Base-by-base conservation (phyloP, 768 basidiomycete genomes). In the Pleurotus tuber-regium region DNA sequence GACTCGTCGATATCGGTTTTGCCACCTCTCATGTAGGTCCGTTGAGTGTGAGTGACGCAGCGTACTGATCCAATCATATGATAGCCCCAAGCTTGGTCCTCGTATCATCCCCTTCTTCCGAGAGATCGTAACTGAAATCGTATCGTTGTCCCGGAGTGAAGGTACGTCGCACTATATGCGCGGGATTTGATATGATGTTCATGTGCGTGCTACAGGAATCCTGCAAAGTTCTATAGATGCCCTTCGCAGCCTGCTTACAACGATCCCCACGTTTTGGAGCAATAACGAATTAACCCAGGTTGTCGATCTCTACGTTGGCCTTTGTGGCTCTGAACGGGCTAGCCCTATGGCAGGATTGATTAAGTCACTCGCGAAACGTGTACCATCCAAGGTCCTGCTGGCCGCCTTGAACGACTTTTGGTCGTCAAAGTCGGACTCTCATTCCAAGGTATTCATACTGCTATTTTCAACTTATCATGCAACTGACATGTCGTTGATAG, bases 61-160 rank as follows among this genome's bases (percentile, higher is more conserved):
- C 23, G 21, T 41, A 28, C 19, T n/a, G n/a, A n/a, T n/a, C 28
- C 38, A 11, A 19, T n/a, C 14, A 4, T 43, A 33, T 23, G 39
- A 12, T 59, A 96, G 92, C 16, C 64, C 74, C 16, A 83, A 86
- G 40, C 78, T 98, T 18, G 92, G 91, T 0, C 92, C 95, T 9
- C 85, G 96, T 0, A 76, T 93, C 43, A 92, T 99, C 43, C 92
- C 96, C 4, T 78, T 83, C 67, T 86, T 97, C 69, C 82, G 82
- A 47, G 76, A 82, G 11, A 79, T 95, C 40, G 77, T 89, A 12
- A 67, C 80, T 4, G 75, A 83, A 48, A 81, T 81, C 52, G 69
- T 83, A 28, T 24, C 68, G 85, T 40, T 75, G 70, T 16, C 73
- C 78, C 35, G 64, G 62, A 21, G 60, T 71, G 63, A 63, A 57